Conservation (phyloP, 306 rosid species). For the Inga laurina region DNA sequence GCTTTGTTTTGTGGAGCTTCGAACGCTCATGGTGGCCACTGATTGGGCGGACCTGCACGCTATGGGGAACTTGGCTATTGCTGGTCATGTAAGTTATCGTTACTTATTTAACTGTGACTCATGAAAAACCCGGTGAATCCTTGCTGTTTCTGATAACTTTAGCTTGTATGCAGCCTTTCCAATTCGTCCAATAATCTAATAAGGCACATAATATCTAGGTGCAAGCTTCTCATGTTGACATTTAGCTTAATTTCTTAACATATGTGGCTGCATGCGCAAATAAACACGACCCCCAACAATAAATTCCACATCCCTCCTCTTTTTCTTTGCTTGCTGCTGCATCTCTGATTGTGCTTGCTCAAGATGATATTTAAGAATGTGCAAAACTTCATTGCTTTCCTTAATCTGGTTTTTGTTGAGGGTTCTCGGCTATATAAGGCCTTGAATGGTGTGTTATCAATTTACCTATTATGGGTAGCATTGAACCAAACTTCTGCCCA, state of each 20-base stretch:
- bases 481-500: too few relatives aligned
- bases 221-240: not conserved
- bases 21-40: conserved; percentile 90
- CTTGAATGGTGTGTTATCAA: not conserved
- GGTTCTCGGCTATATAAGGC: not conserved
- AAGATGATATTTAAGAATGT: not conserved
- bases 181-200: too few relatives aligned
- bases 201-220: not conserved
- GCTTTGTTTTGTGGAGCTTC: conserved; percentile 70
- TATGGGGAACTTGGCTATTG: conserved; percentile 80
- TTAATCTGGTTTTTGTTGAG: not conserved
- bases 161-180: not conserved
- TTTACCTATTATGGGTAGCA: not conserved
- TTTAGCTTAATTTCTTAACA: not conserved
- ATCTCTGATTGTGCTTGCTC: not conserved
- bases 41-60: conserved; percentile 72
- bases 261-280: not conserved
- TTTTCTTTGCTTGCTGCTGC: not conserved
- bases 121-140: not conserved
- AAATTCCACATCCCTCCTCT: not conserved
- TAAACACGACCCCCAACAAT: not conserved
- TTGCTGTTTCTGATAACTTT: not conserved
- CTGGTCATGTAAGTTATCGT: conserved; percentile 75
- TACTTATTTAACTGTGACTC: not conserved
- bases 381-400: not conserved